Base-by-base conservation (phyloP, 2,329 filamentous ascomycete species). In the Mariannaea elegans region DNA sequence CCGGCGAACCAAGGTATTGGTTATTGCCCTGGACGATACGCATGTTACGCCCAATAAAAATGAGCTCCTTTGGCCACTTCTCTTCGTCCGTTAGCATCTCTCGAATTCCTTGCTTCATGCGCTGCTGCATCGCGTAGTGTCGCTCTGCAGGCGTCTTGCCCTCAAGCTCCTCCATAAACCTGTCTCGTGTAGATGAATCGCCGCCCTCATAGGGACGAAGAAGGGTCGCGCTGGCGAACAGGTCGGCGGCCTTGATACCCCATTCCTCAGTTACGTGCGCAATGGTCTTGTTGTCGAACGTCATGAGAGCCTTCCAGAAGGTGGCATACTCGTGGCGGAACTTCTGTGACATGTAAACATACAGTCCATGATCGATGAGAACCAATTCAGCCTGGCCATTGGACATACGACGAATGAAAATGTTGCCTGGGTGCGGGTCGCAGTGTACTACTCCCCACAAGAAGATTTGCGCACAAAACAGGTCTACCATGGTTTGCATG, bases 401-500 rank as follows among this genome's bases (percentile, higher is more conserved):
- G 1, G 93, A 91, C 14, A 92, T 82, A 8, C 95, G 90, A 8
- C 95, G 90, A 72, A 98, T 90, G 79, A 99, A 97, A 75, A 98
- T 95, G 78, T 99, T 99, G 24, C 94, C 94, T 1, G 95, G 95
- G 73, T 99, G 95, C 9, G 95, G 95, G 75, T 99, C 95, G 78
- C 94, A 97, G 80, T 99, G 94, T 0, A 98, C 92, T 41, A 92
- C 86, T 12, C 95, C 95, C 92, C 93, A 98, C 65, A 97, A 90
- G 81, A 97, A 99, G 84, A 98, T 98, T 73, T 98, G 94, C 2
- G 93, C 94, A n/a, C 90, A 92, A 81, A 98, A 99, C 31, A 98
- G 84, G 74, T 97, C 94, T 48, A 97, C 87, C 88, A 98, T 97
- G 29, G 93, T 97, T 6, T 90, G 91, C 95, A 98, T 98, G 59